A percentile compares a stretch with the other conserved stretches of the same genome.
Conservation (phyloP, 2,329 filamentous ascomycete species). For the Penicillium sp. region DNA sequence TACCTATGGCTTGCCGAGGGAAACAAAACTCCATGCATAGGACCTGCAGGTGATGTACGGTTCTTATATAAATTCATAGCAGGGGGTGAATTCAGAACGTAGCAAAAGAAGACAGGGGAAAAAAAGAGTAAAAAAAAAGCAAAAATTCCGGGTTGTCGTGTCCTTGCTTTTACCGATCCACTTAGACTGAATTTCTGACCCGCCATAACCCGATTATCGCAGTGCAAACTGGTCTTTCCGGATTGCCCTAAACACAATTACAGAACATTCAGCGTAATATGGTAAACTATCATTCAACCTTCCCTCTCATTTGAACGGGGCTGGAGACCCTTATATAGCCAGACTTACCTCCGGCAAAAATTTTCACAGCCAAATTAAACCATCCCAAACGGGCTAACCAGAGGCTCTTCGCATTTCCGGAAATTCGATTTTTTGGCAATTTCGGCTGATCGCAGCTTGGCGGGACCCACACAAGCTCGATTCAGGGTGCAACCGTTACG, state of each 20-base stretch:
- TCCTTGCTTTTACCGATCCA: conserved; percentile 25
- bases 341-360: background rate
- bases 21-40: conserved; percentile 1
- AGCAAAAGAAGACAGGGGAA: background rate
- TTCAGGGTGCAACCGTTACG: conserved; percentile 11
- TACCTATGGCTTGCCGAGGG: conserved; percentile 3
- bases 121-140: conserved; percentile 1
- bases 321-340: conserved; percentile 7
- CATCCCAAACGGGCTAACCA: conserved; percentile 5
- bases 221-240: conserved; percentile 12
- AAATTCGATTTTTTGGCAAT: conserved; percentile 19
- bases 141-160: conserved; percentile 12
- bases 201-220: conserved; percentile 23
- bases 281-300: background rate
- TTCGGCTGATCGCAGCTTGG: conserved; percentile 27
- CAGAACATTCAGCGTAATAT: conserved; percentile 3
- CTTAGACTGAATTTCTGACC: conserved; percentile 23
- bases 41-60: background rate
- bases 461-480: conserved; percentile 30
- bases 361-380: background rate
- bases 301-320: background rate
- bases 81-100: background rate
- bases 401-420: conserved; percentile 20
- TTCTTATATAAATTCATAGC: background rate
- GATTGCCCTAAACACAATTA: conserved; percentile 19